phyloP scores from a whole-genome alignment of 176 grass and related monocot genomes.

The Rhynchospora breviuscula region DNA sequence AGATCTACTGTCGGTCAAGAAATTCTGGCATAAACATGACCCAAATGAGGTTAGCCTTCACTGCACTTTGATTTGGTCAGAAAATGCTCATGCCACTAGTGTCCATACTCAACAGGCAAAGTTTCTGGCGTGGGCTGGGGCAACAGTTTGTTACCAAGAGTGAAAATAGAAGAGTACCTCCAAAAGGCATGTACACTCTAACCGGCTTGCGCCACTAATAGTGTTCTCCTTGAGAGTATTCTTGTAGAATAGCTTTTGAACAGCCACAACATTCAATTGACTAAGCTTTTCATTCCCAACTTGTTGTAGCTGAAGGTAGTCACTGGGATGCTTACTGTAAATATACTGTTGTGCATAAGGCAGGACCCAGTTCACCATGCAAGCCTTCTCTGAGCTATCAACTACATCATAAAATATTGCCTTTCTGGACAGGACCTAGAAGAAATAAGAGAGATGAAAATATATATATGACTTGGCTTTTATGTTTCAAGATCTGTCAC shows the following conservation, averaged over 20 bases:
- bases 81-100: neutral
- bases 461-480: neutral
- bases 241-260: constrained; percentile 22
- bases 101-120: neutral
- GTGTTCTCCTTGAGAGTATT: constrained; percentile 21
- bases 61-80: neutral
- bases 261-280: constrained; percentile 17
- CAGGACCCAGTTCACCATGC: constrained; percentile 25
- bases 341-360: constrained; percentile 24
- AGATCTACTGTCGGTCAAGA: neutral
- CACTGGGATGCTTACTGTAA: constrained; percentile 18
- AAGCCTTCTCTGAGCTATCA: constrained; percentile 8
- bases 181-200: constrained; percentile 7
- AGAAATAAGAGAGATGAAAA: neutral
- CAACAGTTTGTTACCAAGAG: neutral
- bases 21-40: neutral
- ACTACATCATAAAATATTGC: constrained; percentile 20
- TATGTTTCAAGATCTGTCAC: neutral
- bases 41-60: neutral
- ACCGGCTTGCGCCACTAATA: constrained; percentile 6
- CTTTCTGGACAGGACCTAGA: constrained; percentile 21
- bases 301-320: constrained; percentile 16
- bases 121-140: neutral
- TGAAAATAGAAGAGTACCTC: constrained; percentile 16
- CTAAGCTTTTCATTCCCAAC: constrained; percentile 9